A percentile compares a stretch with the other conserved stretches of the same genome.
Conservation (phyloP, 345 rosid genomes). For the Heritiera littoralis region DNA sequence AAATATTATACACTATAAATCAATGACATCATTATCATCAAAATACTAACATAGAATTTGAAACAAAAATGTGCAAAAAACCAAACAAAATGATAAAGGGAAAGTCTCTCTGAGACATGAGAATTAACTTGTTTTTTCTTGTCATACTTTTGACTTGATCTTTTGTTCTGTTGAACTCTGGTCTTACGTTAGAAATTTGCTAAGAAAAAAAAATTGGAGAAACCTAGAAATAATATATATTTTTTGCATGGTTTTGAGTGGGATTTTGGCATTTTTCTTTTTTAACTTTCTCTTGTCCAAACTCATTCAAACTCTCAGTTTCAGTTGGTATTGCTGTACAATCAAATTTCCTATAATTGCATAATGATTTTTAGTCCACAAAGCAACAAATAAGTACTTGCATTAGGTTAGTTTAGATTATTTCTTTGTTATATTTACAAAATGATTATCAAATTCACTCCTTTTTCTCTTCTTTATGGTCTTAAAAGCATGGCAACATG, state of each 20-base stretch:
- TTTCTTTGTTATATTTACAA: slow-evolving; percentile 1
- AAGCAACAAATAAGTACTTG: slow-evolving; percentile 29
- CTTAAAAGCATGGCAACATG: not conserved
- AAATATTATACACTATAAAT: not conserved
- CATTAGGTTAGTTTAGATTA: not conserved
- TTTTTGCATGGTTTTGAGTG: slow-evolving; percentile 59
- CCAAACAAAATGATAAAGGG: slow-evolving; percentile 21
- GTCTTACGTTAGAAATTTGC: slow-evolving; percentile 28
- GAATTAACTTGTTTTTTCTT: not conserved
- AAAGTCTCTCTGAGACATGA: not conserved
- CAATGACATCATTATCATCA: slow-evolving; percentile 1
- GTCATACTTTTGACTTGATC: slow-evolving; percentile 22
- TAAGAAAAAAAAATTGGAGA: slow-evolving; percentile 26
- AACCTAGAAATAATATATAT: slow-evolving; percentile 4
- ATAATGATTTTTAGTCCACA: slow-evolving; percentile 28
- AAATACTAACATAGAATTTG: not conserved
- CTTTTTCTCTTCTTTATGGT: not conserved
- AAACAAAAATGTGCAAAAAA: slow-evolving; percentile 11
- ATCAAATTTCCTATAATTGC: slow-evolving; percentile 30
- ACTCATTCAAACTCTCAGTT: not conserved
- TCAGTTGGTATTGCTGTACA: slow-evolving; percentile 12
- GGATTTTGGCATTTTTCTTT: slow-evolving; percentile 44
- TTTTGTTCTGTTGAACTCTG: not conserved
- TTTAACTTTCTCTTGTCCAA: slow-evolving; percentile 18
- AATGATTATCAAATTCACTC: not conserved